These are phyloP conservation scores for Intubia oerlemansii DNA, from an alignment of 2,329 filamentous ascomycete genomes.

Conservation along the genomic window DNA sequence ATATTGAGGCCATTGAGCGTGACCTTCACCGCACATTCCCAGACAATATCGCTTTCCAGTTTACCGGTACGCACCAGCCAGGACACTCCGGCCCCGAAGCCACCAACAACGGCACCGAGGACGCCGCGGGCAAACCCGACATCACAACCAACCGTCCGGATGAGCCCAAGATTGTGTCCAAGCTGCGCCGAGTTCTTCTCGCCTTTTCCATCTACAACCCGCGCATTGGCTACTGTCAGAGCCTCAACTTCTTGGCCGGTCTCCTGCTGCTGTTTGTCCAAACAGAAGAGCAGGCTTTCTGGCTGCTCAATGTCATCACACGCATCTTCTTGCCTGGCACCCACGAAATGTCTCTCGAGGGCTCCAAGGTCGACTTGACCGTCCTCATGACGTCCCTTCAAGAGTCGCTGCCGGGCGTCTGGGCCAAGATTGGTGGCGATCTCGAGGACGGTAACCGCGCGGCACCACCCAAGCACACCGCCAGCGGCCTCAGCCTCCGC, in stretches of 20 bases:
- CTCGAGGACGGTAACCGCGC: constrained; percentile 12
- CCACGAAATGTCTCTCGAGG: constrained; percentile 75
- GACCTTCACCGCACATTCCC: constrained; percentile 89
- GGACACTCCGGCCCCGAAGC: constrained; percentile 8
- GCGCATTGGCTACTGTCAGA: constrained; percentile 85
- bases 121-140: constrained; percentile 3
- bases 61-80: constrained; percentile 9
- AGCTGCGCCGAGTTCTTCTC: constrained; percentile 66
- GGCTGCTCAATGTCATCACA: constrained; percentile 84
- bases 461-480: constrained; percentile 10
- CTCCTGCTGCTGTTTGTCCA: constrained; percentile 73
- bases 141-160: constrained; percentile 14
- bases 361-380: constrained; percentile 81
- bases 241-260: constrained; percentile 83
- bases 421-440: constrained; percentile 62
- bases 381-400: constrained; percentile 77
- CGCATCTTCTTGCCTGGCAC: constrained; percentile 75
- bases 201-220: constrained; percentile 86
- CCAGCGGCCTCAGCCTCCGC: constrained; percentile 13
- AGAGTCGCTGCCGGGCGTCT: constrained; percentile 63
- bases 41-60: constrained; percentile 76
- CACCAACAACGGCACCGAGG: neutral
- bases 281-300: constrained; percentile 78
- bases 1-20: constrained; percentile 79
- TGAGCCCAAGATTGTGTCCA: constrained; percentile 61